Base-by-base conservation (phyloP, 768 basidiomycete species). In the Favolaschia claudopus region DNA sequence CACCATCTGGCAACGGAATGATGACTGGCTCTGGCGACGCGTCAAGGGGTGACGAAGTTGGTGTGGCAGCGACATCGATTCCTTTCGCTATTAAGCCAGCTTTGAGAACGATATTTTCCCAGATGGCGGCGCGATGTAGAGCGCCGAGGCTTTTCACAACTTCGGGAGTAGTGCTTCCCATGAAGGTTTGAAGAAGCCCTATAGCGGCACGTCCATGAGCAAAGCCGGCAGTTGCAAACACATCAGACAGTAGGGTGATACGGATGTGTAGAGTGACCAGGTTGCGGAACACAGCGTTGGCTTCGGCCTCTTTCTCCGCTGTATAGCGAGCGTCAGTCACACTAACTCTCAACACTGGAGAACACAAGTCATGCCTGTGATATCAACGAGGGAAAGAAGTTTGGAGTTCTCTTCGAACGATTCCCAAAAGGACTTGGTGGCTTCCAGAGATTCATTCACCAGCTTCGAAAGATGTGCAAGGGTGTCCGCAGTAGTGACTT, bases 41-140 rank as follows among this genome's bases (percentile, higher is more conserved):
- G 49, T 80, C 80, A 31, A 81, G 55, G 7, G 86, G 82, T 14
- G 85, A 82, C 14, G 77, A 68, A 32, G 68, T 66, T 14, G 78
- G 74, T 5, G 79, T 80, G 20, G 76, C 66, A 53, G 79, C 73
- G 17, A 85, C 67, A 48, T 83, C 79, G 38, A 88, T 85, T 34
- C 86, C 86, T 64, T 80, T 84, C 15, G 77, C 72, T 15, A 79
- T 72, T 36, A 89, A 73, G 24, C 83, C 85, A 17, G 81, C 77
- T 64, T 89, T 91, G 46, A 97, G 81, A 17, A 87, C 75, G 36
- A 93, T 90, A 65, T 93, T 95, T 75, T 96, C 93, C 91, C 92
- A 93, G 7, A 93, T 84, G 59, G 86, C 88, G 1, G 88, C 85
- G 15, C 93, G 86, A 70, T 97, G 95, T 7, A 98, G 76, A 40